A percentile compares a stretch with the other conserved stretches of the same genome.
Evolutionary conservation across 257 asterid genomes (phyloP).

Genomic region (Lantana camara): DNA sequence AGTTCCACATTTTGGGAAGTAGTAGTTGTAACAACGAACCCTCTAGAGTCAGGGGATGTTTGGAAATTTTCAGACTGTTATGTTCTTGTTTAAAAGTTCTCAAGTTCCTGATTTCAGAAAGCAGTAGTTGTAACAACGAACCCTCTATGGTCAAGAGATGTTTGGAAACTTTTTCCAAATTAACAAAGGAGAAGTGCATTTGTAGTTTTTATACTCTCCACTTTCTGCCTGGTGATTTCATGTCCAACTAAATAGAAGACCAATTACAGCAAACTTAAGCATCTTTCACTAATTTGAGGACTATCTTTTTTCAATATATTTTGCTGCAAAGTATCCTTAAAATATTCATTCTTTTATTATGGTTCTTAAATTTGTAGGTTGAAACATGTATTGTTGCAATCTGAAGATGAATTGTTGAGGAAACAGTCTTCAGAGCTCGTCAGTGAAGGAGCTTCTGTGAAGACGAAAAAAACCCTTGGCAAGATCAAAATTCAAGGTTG

Average conservation of each 20-base stretch:
- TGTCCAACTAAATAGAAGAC: constrained; percentile 3
- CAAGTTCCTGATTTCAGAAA: no score
- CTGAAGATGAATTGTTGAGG: constrained; percentile 83
- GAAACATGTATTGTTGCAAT: constrained; percentile 70
- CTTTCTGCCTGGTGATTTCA: not conserved
- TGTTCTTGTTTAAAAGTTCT: no score
- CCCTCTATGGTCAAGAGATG: not conserved
- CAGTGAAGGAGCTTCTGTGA: constrained; percentile 76
- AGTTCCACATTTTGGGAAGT: no score
- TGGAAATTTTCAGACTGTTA: no score
- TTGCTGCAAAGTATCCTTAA: constrained; percentile 2
- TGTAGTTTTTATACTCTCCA: not conserved
- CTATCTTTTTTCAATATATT: constrained; percentile 1
- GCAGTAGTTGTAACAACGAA: not conserved
- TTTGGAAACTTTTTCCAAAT: not conserved
- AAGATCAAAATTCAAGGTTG: constrained; percentile 89
- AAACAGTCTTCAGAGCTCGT: constrained; percentile 69
- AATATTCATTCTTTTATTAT: not conserved
- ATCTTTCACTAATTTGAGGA: not conserved
- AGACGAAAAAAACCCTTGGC: constrained; percentile 81
- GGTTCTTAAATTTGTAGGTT: constrained; percentile 42
- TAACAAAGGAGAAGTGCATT: not conserved
- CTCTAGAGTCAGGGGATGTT: no score
- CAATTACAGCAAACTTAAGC: not conserved
- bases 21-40: no score